Evolutionary conservation across 805 yeast species (phyloP).

Genomic region (Metschnikowia gruessii): DNA sequence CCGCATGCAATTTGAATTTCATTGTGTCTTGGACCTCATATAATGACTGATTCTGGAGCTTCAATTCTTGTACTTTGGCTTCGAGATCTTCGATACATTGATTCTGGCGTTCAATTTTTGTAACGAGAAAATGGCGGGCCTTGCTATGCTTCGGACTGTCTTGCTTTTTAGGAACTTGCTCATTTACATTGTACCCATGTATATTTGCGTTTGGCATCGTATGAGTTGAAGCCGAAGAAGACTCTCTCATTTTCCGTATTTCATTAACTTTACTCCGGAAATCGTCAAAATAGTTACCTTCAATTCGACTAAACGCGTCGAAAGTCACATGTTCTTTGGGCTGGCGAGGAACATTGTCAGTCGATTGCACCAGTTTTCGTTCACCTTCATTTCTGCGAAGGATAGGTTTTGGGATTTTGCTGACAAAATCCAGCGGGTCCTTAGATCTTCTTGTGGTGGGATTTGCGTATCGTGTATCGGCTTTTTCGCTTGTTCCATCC

Average conservation of each 20-base stretch:
- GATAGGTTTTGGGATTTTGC: background rate
- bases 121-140: conserved; percentile 9
- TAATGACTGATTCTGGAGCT: conserved; percentile 10
- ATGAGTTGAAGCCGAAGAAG: too few relatives aligned
- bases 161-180: background rate
- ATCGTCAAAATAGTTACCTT: conserved; percentile 19
- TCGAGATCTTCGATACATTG: conserved; percentile 14
- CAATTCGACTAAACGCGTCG: background rate
- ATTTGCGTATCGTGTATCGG: too few relatives aligned
- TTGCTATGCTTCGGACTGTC: conserved; percentile 8
- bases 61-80: conserved; percentile 10
- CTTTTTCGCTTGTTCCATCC: background rate
- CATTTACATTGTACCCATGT: background rate
- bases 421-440: too few relatives aligned
- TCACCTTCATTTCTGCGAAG: background rate
- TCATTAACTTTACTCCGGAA: conserved; percentile 24
- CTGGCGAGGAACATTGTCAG: background rate
- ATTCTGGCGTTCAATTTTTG: conserved; percentile 16
- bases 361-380: background rate
- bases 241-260: conserved; percentile 15
- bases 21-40: background rate
- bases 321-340: background rate
- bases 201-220: background rate
- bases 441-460: too few relatives aligned
- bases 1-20: background rate